Evolutionary conservation across 2,329 filamentous ascomycete genomes (phyloP).

Genomic region (Colletotrichum costaricense): DNA sequence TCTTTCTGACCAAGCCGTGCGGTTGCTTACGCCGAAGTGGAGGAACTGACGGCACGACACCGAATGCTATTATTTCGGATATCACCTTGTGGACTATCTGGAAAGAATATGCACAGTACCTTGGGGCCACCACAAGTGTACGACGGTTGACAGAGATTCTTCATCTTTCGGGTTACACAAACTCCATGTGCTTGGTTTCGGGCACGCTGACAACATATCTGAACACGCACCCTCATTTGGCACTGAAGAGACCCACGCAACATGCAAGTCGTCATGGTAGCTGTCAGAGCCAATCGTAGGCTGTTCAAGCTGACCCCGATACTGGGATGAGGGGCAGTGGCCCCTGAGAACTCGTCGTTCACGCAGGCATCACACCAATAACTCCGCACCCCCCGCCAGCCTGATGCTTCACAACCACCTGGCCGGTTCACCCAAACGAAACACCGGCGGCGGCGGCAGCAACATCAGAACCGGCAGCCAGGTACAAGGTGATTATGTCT

Average conservation of each 20-base stretch:
- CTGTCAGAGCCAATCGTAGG: conserved; percentile 11
- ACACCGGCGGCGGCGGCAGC: background rate
- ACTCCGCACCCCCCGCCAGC: conserved; percentile 3
- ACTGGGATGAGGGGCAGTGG: conserved; percentile 21
- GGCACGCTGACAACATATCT: conserved; percentile 10
- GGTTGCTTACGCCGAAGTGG: conserved; percentile 26
- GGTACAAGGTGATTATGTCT: conserved; percentile 17
- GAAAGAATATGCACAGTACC: conserved; percentile 3
- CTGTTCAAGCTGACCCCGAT: conserved; percentile 13
- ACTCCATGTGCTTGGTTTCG: conserved; percentile 1
- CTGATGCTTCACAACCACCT: background rate
- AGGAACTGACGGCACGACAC: background rate
- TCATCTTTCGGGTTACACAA: conserved; percentile 17
- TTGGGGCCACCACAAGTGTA: background rate
- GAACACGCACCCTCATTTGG: conserved; percentile 4
- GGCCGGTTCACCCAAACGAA: background rate
- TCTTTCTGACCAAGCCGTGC: conserved; percentile 2
- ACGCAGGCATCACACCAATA: conserved; percentile 5
- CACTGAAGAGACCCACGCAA: background rate
- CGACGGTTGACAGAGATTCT: background rate
- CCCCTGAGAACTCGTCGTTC: background rate
- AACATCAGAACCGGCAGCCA: conserved; percentile 5
- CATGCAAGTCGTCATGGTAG: conserved; percentile 1
- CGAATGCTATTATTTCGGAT: background rate
- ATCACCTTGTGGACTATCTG: background rate